phyloP scores from a whole-genome alignment of 192 early-diverging fungal genomes.

The Allomyces javanicus region DNA sequence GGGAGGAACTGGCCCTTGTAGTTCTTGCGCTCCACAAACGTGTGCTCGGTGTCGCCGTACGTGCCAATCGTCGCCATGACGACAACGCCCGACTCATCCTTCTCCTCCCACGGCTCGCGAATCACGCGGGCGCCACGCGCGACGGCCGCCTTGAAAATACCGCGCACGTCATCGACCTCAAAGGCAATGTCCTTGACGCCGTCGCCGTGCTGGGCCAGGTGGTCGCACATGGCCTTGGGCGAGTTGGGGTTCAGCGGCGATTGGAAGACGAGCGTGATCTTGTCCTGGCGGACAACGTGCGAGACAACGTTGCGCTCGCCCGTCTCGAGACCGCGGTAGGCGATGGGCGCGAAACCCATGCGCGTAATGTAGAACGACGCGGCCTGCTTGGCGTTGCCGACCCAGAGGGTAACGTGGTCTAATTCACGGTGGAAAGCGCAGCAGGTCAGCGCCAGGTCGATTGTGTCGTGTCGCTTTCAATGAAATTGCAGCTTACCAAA shows the following conservation, averaged over 20 bases:
- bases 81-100: slow-evolving; percentile 71
- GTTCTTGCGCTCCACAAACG: slow-evolving; percentile 60
- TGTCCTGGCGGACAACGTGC: slow-evolving; percentile 70
- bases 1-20: slow-evolving; percentile 84
- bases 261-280: slow-evolving; percentile 75
- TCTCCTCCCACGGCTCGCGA: slow-evolving; percentile 54
- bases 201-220: slow-evolving; percentile 69
- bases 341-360: slow-evolving; percentile 81
- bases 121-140: slow-evolving; percentile 66
- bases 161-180: slow-evolving; percentile 60
- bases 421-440: slow-evolving; percentile 28
- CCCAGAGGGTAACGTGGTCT: slow-evolving; percentile 72
- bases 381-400: slow-evolving; percentile 87
- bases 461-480: too few species aligned
- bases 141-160: slow-evolving; percentile 64
- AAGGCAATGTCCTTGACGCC: slow-evolving; percentile 92
- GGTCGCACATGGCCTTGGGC: slow-evolving; percentile 36
- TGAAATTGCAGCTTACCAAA: slow-evolving; percentile 14
- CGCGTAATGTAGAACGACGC: slow-evolving; percentile 81
- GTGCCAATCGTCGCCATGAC: slow-evolving; percentile 81
- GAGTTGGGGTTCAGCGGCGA: slow-evolving; percentile 70
- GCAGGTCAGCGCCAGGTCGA: too few species aligned
- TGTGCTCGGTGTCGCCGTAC: slow-evolving; percentile 94
- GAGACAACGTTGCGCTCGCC: slow-evolving; percentile 64
- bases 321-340: slow-evolving; percentile 91